Evolutionary conservation across 2,329 filamentous ascomycete species (phyloP).

Genomic region (Diaporthe nobilis): DNA sequence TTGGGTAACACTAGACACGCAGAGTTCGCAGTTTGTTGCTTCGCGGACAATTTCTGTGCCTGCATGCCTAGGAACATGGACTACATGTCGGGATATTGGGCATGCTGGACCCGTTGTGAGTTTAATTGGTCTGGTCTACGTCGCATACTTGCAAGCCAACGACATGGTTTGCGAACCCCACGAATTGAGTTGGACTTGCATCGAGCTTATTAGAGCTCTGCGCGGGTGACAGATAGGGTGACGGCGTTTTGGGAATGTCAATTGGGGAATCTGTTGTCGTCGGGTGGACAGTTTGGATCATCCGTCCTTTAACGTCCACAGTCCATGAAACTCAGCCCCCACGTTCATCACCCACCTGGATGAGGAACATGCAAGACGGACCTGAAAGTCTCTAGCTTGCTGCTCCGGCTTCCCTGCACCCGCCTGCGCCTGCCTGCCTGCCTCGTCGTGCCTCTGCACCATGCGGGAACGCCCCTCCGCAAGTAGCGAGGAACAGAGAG

Average conservation of each 20-base stretch:
- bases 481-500: neutral
- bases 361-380: constrained; percentile 37
- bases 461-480: constrained; percentile 12
- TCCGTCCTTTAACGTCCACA: no score
- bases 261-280: neutral
- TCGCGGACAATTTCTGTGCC: constrained; percentile 12
- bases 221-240: neutral
- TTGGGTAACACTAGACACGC: constrained; percentile 24
- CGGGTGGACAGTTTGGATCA: neutral
- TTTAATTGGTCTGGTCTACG: neutral
- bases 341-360: constrained; percentile 30
- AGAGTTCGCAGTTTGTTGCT: constrained; percentile 22
- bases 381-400: constrained; percentile 38
- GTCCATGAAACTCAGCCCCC: constrained; percentile 26
- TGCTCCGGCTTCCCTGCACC: constrained; percentile 9
- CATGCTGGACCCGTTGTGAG: neutral
- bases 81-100: neutral
- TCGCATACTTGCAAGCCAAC: neutral
- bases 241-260: neutral
- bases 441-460: neutral
- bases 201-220: constrained; percentile 3
- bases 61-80: neutral
- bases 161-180: constrained; percentile 1
- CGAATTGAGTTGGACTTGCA: constrained; percentile 30
- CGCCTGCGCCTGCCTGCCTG: constrained; percentile 26